These are phyloP conservation scores for Russula compacta DNA, from an alignment of 768 basidiomycete species.

Conservation along the genomic window DNA sequence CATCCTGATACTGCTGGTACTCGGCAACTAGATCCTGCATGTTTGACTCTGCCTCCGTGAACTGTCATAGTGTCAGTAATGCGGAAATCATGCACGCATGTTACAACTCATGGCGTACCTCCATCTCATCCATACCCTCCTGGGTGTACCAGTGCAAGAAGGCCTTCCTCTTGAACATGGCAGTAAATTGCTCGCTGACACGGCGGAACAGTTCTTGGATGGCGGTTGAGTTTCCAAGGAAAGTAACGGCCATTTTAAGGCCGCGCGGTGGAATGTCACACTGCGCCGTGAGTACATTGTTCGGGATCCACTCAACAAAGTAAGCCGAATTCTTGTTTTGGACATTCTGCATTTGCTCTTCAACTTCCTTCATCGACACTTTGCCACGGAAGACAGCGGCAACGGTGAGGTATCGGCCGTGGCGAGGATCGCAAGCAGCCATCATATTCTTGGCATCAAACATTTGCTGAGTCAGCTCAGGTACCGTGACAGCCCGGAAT, in stretches of 20 bases:
- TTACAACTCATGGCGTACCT: constrained; percentile 34
- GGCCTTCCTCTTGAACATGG: constrained; percentile 99
- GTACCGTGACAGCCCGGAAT: constrained; percentile 94
- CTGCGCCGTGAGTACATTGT: constrained; percentile 96
- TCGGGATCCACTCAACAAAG: constrained; percentile 99
- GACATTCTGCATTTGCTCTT: constrained; percentile 97
- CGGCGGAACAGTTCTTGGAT: constrained; percentile 99
- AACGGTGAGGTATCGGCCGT: constrained; percentile 95
- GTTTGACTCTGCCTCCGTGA: constrained; percentile 98
- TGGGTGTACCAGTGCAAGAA: constrained; percentile 99
- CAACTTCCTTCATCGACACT: constrained; percentile 99
- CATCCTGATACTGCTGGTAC: constrained; percentile 95
- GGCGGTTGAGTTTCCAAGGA: constrained; percentile 94
- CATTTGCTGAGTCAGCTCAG: constrained; percentile 98
- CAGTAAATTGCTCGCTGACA: constrained; percentile 96
- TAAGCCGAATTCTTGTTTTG: constrained; percentile 97
- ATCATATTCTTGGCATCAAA: constrained; percentile 99
- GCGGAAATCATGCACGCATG: background rate
- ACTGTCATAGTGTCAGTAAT: constrained; percentile 31
- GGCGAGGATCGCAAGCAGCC: constrained; percentile 94
- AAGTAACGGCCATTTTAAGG: constrained; percentile 94
- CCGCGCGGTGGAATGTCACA: constrained; percentile 97
- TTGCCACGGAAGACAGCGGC: constrained; percentile 98
- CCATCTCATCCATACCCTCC: constrained; percentile 99
- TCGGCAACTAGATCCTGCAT: constrained; percentile 98